Percentiles rank a stretch among this genome's conserved stretches.
Conservation (phyloP, 1,139 yeast species). For the Protomyces pachydermus region DNA sequence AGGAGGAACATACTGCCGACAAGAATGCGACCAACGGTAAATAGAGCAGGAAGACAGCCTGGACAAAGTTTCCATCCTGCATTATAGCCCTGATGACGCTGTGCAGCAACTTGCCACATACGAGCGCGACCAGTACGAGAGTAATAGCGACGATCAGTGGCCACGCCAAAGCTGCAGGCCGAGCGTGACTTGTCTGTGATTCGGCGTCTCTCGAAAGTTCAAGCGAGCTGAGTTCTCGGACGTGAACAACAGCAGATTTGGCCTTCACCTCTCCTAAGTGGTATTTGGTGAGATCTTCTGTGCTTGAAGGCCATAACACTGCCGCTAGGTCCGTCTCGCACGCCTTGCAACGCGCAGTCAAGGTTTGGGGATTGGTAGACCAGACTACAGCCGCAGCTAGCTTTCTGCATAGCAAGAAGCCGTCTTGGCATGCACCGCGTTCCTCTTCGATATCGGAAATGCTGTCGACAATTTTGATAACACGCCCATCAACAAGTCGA, state of each 20-base stretch:
- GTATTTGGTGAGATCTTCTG: not conserved
- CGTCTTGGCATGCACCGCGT: not conserved
- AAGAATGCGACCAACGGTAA: constrained; percentile 26
- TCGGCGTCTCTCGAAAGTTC: constrained; percentile 1
- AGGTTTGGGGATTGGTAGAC: not conserved
- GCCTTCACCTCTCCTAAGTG: not conserved
- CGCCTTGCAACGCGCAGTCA: not conserved
- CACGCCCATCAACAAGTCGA: not conserved
- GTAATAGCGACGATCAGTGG: constrained; percentile 1
- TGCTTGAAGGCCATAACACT: not conserved
- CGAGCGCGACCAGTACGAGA: constrained; percentile 1
- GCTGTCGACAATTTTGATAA: not conserved
- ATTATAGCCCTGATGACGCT: constrained; percentile 1
- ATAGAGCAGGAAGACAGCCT: constrained; percentile 26
- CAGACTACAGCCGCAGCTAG: constrained; percentile 12
- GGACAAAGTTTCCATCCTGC: constrained; percentile 22
- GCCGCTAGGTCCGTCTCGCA: not conserved
- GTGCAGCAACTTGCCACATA: constrained; percentile 8
- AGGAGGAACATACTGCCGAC: constrained; percentile 12
- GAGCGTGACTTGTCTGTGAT: not conserved
- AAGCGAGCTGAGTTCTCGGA: not conserved
- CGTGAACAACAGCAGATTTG: not conserved
- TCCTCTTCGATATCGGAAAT: not conserved
- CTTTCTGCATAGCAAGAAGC: constrained; percentile 1
- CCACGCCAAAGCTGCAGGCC: constrained; percentile 8